These are phyloP conservation scores for Punica granatum DNA, from an alignment of 345 rosid genomes.

Conservation along the genomic window DNA sequence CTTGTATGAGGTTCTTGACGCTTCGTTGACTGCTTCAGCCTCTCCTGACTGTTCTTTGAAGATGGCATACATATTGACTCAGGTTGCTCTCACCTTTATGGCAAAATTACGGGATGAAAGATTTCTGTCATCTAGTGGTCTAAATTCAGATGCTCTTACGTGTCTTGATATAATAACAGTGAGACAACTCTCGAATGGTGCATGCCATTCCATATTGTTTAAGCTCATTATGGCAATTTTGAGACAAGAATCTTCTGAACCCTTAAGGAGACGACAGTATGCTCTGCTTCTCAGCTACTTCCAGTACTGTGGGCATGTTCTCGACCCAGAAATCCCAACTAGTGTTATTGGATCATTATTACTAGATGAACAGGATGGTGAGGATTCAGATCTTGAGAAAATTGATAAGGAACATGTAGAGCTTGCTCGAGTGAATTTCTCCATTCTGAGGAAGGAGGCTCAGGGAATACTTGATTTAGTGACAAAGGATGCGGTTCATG, in stretches of 20 bases:
- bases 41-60: constrained; percentile 90
- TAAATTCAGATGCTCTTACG: constrained; percentile 64
- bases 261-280: constrained; percentile 97
- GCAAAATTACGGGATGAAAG: constrained; percentile 92
- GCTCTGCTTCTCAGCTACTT: constrained; percentile 88
- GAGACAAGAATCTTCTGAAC: constrained; percentile 87
- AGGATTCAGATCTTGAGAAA: constrained; percentile 82
- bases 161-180: constrained; percentile 75
- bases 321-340: constrained; percentile 79
- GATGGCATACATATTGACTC: constrained; percentile 81
- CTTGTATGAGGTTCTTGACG: constrained; percentile 86
- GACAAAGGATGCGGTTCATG: constrained; percentile 78
- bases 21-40: constrained; percentile 78
- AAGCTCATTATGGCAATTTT: constrained; percentile 82
- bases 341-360: constrained; percentile 65
- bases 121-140: constrained; percentile 51
- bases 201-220: constrained; percentile 73
- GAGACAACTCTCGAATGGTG: constrained; percentile 85
- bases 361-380: constrained; percentile 76
- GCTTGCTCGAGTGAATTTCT: constrained; percentile 72
- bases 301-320: constrained; percentile 89
- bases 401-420: constrained; percentile 85
- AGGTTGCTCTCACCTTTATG: constrained; percentile 99
- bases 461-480: constrained; percentile 87
- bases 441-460: constrained; percentile 75